Evolutionary conservation across 108 stramenopile species (phyloP), one percentile per base, ranked within the genome.

Genomic region (Pelagomonas calceolata): DNA sequence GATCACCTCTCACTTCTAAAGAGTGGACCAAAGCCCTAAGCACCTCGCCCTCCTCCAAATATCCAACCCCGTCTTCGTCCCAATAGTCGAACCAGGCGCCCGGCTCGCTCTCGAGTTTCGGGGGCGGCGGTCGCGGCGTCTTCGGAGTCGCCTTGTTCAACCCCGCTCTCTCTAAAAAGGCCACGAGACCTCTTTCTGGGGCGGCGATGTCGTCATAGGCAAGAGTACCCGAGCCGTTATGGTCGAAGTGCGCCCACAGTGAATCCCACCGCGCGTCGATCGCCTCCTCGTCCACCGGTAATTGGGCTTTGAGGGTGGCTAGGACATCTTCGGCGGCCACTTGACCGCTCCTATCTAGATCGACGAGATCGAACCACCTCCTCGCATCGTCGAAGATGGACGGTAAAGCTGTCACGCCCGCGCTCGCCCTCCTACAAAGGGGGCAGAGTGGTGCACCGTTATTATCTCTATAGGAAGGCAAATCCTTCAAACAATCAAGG

Each of bases 291-390:
- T 71, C 63, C 10, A 71, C 4, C 21, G 30, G 10, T 1, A 71
- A 21, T 34, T 71, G 71, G 7, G 39, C 31, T 34, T 71, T 71
- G 10, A 71, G 64, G 4, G 33, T 35, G 32, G 63, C 30, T 10
- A 71, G 34, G 9, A 71, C 35, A 30, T 71, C 71, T 0, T 71
- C 35, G 17, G 31, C 4, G 4, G 7, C 30, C 30, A 71, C 30
- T 7, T 5, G 15, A 16, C 63, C 71, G 64, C 65, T 64, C 30
- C 63, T 15, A 4, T 71, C 63, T 3, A 30, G n/a, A 14, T 71
- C 71, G 32, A 71, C 16, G 14, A 64, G 64, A n/a, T 71, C 63
- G 64, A 71, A 71, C 71, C 71, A 71, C 32, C 34, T 14, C 32
- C 31, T 3, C 32, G 66, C 32, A 1, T 66, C 29, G 66, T 3